Evolutionary conservation across 78 protist genomes (phyloP).

Genomic region (Dictyostelium purpureum): DNA sequence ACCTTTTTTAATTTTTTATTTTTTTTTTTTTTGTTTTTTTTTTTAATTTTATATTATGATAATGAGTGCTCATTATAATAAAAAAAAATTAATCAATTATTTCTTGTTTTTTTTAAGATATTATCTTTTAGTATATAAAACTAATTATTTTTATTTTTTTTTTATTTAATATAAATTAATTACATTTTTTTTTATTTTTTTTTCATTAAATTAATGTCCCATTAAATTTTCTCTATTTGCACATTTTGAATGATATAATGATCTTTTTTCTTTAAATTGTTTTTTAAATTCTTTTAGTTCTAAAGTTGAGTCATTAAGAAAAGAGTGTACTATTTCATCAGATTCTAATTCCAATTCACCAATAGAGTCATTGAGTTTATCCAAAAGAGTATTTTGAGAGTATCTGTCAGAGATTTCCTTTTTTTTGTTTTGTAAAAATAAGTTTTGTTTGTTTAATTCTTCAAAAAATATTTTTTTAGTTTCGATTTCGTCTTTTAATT

Average conservation of each 20-base stretch:
- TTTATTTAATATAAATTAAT: neutral
- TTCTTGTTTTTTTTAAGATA: no score
- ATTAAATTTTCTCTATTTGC: slow-evolving; percentile 22
- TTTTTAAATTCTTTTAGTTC: slow-evolving; percentile 71
- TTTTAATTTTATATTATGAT: neutral
- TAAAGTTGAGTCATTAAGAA: slow-evolving; percentile 50
- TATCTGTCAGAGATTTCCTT: neutral
- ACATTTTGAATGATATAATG: slow-evolving; percentile 33
- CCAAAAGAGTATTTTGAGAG: neutral
- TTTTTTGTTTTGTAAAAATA: neutral
- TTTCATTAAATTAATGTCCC: neutral
- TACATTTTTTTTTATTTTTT: neutral
- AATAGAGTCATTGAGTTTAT: slow-evolving; percentile 16
- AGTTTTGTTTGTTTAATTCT: neutral
- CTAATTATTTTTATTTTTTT: neutral
- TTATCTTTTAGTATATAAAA: no score
- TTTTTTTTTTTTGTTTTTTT: neutral
- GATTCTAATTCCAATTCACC: slow-evolving; percentile 13
- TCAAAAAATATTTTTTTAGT: neutral
- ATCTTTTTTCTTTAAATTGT: slow-evolving; percentile 55
- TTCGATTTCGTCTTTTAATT: neutral
- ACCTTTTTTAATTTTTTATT: no score
- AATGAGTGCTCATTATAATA: no score
- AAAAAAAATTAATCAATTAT: neutral
- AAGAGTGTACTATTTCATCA: neutral